Evolutionary conservation across 495 filamentous ascomycete genomes (phyloP).

Genomic region (Articulospora tetracladia): DNA sequence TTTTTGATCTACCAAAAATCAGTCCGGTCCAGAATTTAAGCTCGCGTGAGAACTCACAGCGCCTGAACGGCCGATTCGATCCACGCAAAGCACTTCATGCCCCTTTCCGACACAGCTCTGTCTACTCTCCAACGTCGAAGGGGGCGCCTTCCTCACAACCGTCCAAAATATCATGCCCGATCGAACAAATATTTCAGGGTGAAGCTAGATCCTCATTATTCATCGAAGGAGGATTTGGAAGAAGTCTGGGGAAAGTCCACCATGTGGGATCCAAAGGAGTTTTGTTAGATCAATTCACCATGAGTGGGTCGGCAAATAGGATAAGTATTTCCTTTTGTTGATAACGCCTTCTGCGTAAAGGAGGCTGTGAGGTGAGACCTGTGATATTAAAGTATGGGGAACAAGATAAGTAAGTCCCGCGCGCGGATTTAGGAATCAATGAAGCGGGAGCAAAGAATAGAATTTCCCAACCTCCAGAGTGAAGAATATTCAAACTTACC

Average conservation of each 20-base stretch:
- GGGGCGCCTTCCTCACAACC: not conserved
- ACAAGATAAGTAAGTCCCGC: not conserved
- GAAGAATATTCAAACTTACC: too few relatives aligned
- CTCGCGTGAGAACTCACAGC: conserved; percentile 2
- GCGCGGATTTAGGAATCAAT: too few relatives aligned
- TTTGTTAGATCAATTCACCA: not conserved
- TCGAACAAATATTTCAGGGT: not conserved
- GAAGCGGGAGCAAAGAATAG: too few relatives aligned
- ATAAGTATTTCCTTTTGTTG: not conserved
- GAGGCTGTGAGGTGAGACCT: not conserved
- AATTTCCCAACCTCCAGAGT: too few relatives aligned
- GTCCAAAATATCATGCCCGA: conserved; percentile 12
- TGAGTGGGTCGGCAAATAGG: not conserved
- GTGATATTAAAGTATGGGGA: not conserved
- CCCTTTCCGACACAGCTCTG: conserved; percentile 1
- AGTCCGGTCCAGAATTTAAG: not conserved
- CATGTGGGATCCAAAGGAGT: not conserved
- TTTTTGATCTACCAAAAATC: not conserved
- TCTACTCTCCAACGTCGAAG: conserved; percentile 6
- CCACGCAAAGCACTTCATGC: conserved; percentile 20
- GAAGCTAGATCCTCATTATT: not conserved
- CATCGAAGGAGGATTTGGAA: not conserved
- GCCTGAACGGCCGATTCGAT: conserved; percentile 18
- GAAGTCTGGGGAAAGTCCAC: not conserved
- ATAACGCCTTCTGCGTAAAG: not conserved